Conservation (phyloP, 768 basidiomycete genomes). For the Neoboletus subvelutipes region DNA sequence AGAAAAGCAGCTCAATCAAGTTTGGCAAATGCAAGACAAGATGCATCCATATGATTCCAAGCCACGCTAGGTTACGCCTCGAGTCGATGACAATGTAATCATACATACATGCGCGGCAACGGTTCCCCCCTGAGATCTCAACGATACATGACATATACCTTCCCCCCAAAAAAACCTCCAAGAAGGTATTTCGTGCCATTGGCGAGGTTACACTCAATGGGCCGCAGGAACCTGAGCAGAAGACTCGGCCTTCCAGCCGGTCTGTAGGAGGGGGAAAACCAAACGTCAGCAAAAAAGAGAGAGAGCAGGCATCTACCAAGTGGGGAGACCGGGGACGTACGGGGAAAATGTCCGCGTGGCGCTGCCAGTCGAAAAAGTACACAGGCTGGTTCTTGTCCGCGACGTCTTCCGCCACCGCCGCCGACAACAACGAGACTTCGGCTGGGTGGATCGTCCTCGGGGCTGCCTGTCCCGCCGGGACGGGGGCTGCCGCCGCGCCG, state of each 20-base stretch:
- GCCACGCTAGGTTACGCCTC: background rate
- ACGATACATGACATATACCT: background rate
- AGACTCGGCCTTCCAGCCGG: conserved; percentile 2
- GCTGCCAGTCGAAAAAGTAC: conserved; percentile 25
- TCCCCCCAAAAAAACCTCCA: background rate
- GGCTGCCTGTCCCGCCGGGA: conserved; percentile 2
- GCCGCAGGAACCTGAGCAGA: background rate
- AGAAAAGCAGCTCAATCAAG: too few species aligned
- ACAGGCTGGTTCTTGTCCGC: conserved; percentile 16
- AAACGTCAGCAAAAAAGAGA: background rate
- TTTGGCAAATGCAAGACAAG: too few species aligned
- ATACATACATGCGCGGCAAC: background rate
- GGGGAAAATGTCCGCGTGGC: conserved; percentile 19
- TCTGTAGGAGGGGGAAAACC: background rate
- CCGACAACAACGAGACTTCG: conserved; percentile 22
- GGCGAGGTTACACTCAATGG: background rate
- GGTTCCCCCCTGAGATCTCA: background rate
- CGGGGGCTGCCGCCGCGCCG: background rate
- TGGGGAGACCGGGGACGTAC: conserved; percentile 9
- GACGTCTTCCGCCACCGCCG: conserved; percentile 22
- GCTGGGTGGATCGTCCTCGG: conserved; percentile 17
- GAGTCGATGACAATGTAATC: background rate
- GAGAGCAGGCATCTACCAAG: background rate
- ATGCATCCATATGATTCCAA: background rate
- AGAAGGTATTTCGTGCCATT: background rate